Evolutionary conservation across 331 rosid genomes (phyloP), one percentile per base, ranked within the genome.

Genomic region (Prunus yedoensis): DNA sequence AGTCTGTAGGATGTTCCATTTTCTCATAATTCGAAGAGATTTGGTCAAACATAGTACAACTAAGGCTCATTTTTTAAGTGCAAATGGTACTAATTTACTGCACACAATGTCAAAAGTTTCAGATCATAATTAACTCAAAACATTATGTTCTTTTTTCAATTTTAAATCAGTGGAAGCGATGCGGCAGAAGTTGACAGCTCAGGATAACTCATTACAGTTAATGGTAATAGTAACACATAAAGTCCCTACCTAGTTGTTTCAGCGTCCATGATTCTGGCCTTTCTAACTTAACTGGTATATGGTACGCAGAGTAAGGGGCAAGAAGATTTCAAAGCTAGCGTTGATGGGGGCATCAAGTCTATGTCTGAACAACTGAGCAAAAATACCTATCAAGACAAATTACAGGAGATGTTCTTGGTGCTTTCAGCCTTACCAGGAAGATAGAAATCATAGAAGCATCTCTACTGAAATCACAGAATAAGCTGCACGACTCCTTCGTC

Each of bases 151-250:
- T 52, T 76, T 81, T 68, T 60, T 63, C 53, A 28, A 43, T 73
- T 83, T 53, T 69, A 66, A 51, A 82, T 77, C 96, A 95, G 99
- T 80, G 83, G 96, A 89, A 64, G 79, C 75, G 78, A 73, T 87
- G 46, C 89, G 88, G 81, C 97, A 92, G 85, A 92, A 88, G 84
- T 78, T 89, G 89, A 74, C 61, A 76, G 87, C 79, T 85, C 96
- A 86, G 59, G 96, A 87, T 75, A 81, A 78, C 86, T 82, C 79
- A 21, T 83, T 92, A 81, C 94, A 92, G 83, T 73, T 80, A 74
- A 70, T 86, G 97, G 99, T 95, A 91, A 81, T 5, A 23, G n/a
- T 32, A 32, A 20, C 74, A 8, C 41, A 64, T 73, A 5, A 65
- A 28, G n/a, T 74, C 69, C 46, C 71, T 23, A 17, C 64, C 64